A percentile compares a stretch with the other conserved stretches of the same genome.
Evolutionary conservation across 768 basidiomycete genomes (phyloP).

Genomic region (Pisolithus tinctorius): DNA sequence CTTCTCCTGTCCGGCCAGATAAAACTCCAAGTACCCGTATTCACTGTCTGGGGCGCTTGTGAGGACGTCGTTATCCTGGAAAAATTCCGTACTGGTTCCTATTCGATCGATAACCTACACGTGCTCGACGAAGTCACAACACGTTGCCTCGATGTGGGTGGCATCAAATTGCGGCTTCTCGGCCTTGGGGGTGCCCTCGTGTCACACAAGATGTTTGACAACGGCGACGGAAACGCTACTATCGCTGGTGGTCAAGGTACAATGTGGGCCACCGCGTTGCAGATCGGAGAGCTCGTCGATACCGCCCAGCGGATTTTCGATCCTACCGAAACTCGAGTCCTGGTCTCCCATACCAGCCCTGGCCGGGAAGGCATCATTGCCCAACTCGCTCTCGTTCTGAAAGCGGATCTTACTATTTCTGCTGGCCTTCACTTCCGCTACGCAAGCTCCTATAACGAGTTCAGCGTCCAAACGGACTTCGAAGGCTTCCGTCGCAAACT

Average conservation of each 20-base stretch:
- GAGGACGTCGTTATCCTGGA: conserved; percentile 93
- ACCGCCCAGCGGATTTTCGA: conserved; percentile 94
- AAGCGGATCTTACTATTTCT: conserved; percentile 90
- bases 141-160: conserved; percentile 84
- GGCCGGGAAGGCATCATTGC: conserved; percentile 90
- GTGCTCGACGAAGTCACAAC: conserved; percentile 96
- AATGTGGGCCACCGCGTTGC: conserved; percentile 97
- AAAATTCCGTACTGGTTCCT: conserved; percentile 80
- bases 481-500: conserved; percentile 85
- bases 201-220: conserved; percentile 91
- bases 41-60: conserved; percentile 95
- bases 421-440: conserved; percentile 98
- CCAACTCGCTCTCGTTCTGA: conserved; percentile 84
- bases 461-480: conserved; percentile 84
- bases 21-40: conserved; percentile 89
- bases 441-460: conserved; percentile 93
- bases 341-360: conserved; percentile 87
- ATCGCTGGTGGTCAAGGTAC: conserved; percentile 97
- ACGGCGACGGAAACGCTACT: conserved; percentile 90
- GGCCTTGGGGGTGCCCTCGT: conserved; percentile 95
- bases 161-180: conserved; percentile 89
- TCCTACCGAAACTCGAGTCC: conserved; percentile 85
- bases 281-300: conserved; percentile 96
- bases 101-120: conserved; percentile 83
- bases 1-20: conserved; percentile 84